A percentile compares a stretch with the other conserved stretches of the same genome.
phyloP scores from a whole-genome alignment of 1,284 basidiomycete species.

The Xanthoconium separans region DNA sequence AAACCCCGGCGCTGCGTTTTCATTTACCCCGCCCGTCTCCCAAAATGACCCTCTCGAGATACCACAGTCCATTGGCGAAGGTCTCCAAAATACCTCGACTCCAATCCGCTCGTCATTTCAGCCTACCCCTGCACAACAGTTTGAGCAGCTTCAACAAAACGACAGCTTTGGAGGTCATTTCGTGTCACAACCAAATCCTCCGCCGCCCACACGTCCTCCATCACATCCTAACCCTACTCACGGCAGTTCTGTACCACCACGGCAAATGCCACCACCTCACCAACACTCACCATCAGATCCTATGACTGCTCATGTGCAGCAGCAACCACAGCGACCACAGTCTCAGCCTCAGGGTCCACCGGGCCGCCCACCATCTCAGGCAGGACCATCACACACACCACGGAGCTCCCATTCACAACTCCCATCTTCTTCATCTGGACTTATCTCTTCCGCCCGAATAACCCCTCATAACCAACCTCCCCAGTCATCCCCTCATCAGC shows the following conservation, averaged over 20 bases:
- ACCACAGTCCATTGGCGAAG: conserved; percentile 42
- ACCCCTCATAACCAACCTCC: conserved; percentile 32
- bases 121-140: conserved; percentile 58
- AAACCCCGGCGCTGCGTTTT: conserved; percentile 34
- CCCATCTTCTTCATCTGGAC: conserved; percentile 32
- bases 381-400: conserved; percentile 39
- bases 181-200: conserved; percentile 32
- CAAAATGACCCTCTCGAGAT: conserved; percentile 39
- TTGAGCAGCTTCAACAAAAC: conserved; percentile 48
- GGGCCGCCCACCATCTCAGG: conserved; percentile 36
- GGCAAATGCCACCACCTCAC: conserved; percentile 37
- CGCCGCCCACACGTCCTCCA: conserved; percentile 43
- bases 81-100: conserved; percentile 38
- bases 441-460: conserved; percentile 29
- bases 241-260: conserved; percentile 31
- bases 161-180: conserved; percentile 36
- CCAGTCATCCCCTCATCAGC: conserved; percentile 35
- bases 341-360: conserved; percentile 48
- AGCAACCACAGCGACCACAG: conserved; percentile 46
- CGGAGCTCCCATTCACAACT: conserved; percentile 35
- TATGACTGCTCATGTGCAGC: conserved; percentile 36
- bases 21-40: conserved; percentile 43
- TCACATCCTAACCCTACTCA: conserved; percentile 38
- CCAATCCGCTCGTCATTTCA: conserved; percentile 44
- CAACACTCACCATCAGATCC: conserved; percentile 45